phyloP scores from a whole-genome alignment of 441 rosid genomes.

The Pelargonium myrrhifolium region DNA sequence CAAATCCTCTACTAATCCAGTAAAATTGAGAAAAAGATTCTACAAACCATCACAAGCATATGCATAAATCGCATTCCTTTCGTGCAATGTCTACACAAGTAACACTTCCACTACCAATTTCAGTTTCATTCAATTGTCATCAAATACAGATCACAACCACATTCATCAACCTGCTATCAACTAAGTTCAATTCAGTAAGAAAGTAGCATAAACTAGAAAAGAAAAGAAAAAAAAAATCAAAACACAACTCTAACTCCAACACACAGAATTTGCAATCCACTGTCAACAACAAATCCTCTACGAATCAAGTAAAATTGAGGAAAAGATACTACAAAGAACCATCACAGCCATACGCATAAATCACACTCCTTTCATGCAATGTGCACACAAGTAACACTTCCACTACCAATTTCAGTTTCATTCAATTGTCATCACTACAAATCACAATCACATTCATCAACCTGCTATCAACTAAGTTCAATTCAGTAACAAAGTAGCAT shows the following conservation, averaged over 20 bases:
- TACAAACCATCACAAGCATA: background rate
- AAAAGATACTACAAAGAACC: background rate
- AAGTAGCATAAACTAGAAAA: background rate
- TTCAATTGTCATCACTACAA: background rate
- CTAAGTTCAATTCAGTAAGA: background rate
- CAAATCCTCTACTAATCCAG: background rate
- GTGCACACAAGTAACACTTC: background rate
- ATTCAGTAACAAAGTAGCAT: background rate
- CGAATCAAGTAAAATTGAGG: background rate
- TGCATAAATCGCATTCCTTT: background rate
- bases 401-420: background rate
- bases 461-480: background rate
- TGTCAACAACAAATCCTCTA: background rate
- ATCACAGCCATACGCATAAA: background rate
- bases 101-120: background rate
- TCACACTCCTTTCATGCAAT: background rate
- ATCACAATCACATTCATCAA: background rate
- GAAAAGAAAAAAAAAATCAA: too few species aligned
- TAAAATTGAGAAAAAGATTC: background rate
- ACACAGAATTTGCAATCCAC: background rate
- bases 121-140: background rate
- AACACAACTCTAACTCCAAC: background rate
- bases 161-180: background rate
- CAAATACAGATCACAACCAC: background rate
- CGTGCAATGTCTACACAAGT: background rate